phyloP scores from a whole-genome alignment of 2,329 filamentous ascomycete genomes.

The Talaromyces albobiverticillius region DNA sequence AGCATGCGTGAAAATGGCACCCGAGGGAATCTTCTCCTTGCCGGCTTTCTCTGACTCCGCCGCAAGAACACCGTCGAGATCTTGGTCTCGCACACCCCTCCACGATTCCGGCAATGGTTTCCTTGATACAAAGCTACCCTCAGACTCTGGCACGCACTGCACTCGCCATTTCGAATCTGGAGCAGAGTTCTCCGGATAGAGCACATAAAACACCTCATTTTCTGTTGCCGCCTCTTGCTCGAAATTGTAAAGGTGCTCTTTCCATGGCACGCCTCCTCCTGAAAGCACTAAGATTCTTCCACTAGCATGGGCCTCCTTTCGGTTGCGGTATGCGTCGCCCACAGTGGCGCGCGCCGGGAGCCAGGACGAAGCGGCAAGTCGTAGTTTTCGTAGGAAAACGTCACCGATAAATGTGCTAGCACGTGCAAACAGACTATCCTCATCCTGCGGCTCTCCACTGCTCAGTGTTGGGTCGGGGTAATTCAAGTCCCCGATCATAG shows the following conservation, averaged over 20 bases:
- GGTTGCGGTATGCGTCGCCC: conserved; percentile 66
- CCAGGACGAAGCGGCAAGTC: conserved; percentile 74
- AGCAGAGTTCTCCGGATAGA: conserved; percentile 80
- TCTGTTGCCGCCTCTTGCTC: conserved; percentile 58
- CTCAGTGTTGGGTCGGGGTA: conserved; percentile 52
- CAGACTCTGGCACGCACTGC: conserved; percentile 80
- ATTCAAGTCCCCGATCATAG: conserved; percentile 78
- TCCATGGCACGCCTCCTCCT: conserved; percentile 80
- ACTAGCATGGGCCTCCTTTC: conserved; percentile 60
- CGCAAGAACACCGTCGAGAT: conserved; percentile 63
- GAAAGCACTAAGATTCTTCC: conserved; percentile 81
- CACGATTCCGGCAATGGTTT: conserved; percentile 88
- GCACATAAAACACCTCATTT: conserved; percentile 68
- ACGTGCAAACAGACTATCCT: conserved; percentile 74
- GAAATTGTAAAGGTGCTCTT: conserved; percentile 88
- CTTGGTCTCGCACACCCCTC: conserved; percentile 84
- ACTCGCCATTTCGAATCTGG: conserved; percentile 86
- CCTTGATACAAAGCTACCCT: conserved; percentile 85
- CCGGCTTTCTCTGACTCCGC: conserved; percentile 37
- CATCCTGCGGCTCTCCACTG: conserved; percentile 63
- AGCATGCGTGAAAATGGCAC: conserved; percentile 89
- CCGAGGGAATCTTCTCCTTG: conserved; percentile 38
- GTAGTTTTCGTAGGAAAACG: conserved; percentile 78
- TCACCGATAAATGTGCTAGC: conserved; percentile 84
- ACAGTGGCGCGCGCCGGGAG: conserved; percentile 82